phyloP scores from a whole-genome alignment of 306 rosid species.

The Delonix regia region DNA sequence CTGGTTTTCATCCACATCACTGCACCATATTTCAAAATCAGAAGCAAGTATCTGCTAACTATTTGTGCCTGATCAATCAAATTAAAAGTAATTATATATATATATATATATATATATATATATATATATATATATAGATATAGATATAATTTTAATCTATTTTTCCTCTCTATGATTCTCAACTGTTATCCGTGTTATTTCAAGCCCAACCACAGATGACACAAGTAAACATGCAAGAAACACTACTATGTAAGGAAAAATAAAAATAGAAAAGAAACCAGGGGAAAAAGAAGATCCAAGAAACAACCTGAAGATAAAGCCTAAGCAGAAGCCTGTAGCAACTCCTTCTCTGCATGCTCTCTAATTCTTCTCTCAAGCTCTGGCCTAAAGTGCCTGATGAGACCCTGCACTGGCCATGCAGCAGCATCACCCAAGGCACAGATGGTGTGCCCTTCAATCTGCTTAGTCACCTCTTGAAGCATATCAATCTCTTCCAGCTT shows the following conservation, averaged over 20 bases:
- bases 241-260: constrained; percentile 19
- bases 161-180: constrained; percentile 18
- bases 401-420: constrained; percentile 87
- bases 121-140: no score
- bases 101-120: no score
- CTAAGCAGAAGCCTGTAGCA: constrained; percentile 58
- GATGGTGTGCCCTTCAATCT: constrained; percentile 78
- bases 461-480: constrained; percentile 81
- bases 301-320: constrained; percentile 35
- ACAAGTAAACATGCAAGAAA: not conserved
- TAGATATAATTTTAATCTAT: not conserved
- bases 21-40: not conserved
- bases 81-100: constrained; percentile 29
- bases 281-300: constrained; percentile 52
- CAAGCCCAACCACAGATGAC: not conserved
- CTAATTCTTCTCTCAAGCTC: constrained; percentile 77
- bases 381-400: constrained; percentile 71
- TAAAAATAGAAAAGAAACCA: constrained; percentile 30
- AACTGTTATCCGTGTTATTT: no score
- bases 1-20: not conserved
- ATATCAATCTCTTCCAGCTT: constrained; percentile 74
- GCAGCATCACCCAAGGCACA: constrained; percentile 88
- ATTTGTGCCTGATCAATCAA: not conserved
- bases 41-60: not conserved
- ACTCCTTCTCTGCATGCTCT: constrained; percentile 65